Conservation (phyloP, 1,284 basidiomycete species). For the Pseudozyma flocculosa region DNA sequence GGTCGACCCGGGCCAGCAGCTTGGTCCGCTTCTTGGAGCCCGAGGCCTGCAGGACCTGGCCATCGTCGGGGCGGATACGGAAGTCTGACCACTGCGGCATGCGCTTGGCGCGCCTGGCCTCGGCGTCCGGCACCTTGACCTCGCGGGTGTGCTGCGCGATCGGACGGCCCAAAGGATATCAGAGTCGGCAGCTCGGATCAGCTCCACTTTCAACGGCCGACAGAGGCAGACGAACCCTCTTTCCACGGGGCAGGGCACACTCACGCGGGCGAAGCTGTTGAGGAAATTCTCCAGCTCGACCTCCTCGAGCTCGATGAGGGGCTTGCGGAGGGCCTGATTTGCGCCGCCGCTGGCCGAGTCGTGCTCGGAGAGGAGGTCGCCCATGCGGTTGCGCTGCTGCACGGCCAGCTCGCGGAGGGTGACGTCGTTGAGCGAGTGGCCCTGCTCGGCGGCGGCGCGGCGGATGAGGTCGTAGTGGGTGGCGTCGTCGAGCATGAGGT, state of each 20-base stretch:
- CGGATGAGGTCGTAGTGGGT: constrained; percentile 28
- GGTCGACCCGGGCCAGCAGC: constrained; percentile 51
- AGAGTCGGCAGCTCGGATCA: neutral
- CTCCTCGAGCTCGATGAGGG: constrained; percentile 54
- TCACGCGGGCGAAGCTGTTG: constrained; percentile 43
- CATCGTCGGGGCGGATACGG: constrained; percentile 21
- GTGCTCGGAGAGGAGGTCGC: constrained; percentile 10
- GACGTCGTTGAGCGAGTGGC: constrained; percentile 18
- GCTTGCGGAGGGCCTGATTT: constrained; percentile 34
- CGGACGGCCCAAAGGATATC: neutral
- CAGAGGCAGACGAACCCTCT: too few relatives aligned
- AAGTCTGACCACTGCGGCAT: constrained; percentile 57
- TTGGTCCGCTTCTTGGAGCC: constrained; percentile 18
- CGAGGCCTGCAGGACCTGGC: neutral
- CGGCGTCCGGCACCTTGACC: constrained; percentile 40
- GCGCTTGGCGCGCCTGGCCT: constrained; percentile 27
- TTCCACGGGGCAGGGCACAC: neutral
- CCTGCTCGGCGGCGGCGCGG: constrained; percentile 5
- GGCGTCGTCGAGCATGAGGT: constrained; percentile 22
- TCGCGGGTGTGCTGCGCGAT: constrained; percentile 54
- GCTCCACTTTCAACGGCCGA: too few relatives aligned
- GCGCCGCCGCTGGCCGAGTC: constrained; percentile 43
- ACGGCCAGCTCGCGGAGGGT: constrained; percentile 13
- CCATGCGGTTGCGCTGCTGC: constrained; percentile 8
- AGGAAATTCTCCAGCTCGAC: constrained; percentile 54